Conservation (phyloP, 2,329 filamentous ascomycete species). For the Fusarium luffae region DNA sequence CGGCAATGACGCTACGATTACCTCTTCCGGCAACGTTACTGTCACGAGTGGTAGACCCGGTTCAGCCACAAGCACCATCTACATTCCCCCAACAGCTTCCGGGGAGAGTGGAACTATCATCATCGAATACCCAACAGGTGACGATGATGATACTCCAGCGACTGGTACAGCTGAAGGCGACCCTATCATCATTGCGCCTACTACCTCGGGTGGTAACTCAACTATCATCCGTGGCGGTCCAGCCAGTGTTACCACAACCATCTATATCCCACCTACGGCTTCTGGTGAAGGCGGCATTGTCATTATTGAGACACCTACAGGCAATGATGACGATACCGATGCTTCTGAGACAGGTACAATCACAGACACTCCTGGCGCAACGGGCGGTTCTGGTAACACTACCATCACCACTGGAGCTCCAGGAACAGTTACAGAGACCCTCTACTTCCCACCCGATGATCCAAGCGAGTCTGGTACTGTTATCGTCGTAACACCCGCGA, state of each 20-base stretch:
- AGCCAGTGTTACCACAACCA: background rate
- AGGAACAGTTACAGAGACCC: conserved; percentile 1
- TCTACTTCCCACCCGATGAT: conserved; percentile 15
- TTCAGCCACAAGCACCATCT: background rate
- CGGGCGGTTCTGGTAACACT: background rate
- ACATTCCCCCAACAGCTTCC: background rate
- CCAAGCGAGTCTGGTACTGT: conserved; percentile 2
- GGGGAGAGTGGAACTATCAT: conserved; percentile 4
- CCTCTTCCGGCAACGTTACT: background rate
- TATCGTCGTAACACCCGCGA: background rate
- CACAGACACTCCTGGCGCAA: background rate
- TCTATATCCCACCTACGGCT: conserved; percentile 2
- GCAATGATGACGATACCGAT: rapidly evolving
- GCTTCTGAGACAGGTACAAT: background rate
- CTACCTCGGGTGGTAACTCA: background rate
- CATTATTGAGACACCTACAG: conserved; percentile 11
- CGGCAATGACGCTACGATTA: background rate
- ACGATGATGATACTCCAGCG: background rate
- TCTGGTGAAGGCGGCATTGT: conserved; percentile 5
- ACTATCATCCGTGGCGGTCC: background rate
- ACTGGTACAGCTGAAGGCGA: background rate
- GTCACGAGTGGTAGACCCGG: conserved; percentile 10
- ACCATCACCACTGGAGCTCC: conserved; percentile 6
- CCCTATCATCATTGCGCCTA: background rate
- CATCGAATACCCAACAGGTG: conserved; percentile 11